Percentiles rank a stretch among this genome's conserved stretches.
Conservation (phyloP, 257 asterid species). For the Ilex asprella region DNA sequence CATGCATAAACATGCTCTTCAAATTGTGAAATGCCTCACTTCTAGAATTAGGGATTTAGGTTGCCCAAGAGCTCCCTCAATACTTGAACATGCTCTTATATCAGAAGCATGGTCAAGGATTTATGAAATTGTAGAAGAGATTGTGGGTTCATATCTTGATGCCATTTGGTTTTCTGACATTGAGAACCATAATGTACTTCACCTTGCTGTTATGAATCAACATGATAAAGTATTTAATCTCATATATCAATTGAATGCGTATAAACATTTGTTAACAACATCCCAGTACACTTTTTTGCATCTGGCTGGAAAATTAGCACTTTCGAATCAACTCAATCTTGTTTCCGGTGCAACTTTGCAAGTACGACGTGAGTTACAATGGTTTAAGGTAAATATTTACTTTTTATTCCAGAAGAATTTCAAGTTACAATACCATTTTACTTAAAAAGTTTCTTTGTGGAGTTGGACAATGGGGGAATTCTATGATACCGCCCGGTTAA, state of each 20-base stretch:
- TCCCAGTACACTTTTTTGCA: constrained; percentile 1
- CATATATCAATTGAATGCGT: neutral
- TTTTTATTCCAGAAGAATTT: no score
- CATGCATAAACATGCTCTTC: neutral
- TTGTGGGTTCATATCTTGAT: neutral
- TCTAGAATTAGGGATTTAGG: neutral
- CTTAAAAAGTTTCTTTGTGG: no score
- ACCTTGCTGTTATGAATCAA: neutral
- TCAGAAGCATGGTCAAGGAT: neutral
- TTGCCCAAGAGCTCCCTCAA: neutral
- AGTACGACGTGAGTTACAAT: constrained; percentile 36
- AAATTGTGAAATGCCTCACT: neutral
- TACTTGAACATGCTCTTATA: no score
- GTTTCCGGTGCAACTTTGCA: constrained; percentile 38
- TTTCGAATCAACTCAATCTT: constrained; percentile 20
- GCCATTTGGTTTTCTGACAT: neutral
- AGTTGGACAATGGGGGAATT: no score
- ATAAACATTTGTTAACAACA: neutral
- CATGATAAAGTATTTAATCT: neutral
- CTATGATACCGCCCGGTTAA: no score
- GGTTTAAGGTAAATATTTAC: constrained; percentile 29
- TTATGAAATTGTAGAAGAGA: no score
- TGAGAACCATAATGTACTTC: neutral
- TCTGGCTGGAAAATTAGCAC: constrained; percentile 20
- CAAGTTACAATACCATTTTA: no score